Evolutionary conservation across 495 filamentous ascomycete species (phyloP), one percentile per base, ranked within the genome.

Genomic region (Penicillium subrubescens): DNA sequence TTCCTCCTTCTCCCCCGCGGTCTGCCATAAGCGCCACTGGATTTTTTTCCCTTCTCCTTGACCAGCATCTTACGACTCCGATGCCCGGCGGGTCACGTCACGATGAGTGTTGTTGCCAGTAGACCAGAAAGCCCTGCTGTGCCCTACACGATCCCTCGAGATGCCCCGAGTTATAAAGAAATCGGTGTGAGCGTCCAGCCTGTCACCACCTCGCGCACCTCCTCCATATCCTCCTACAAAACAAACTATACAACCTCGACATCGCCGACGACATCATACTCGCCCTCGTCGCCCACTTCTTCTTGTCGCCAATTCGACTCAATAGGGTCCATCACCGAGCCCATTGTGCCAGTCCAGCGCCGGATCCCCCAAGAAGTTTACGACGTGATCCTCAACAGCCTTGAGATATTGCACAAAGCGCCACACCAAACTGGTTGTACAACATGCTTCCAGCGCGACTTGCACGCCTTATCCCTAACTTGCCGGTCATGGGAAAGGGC

Each of bases 401-500:
- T 89, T 15, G 77, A 83, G 48, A 62, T 67, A 8, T 57, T 86
- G 44, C 85, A 89, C 63, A 79, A 74, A 25, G 77, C 71, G 3
- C 71, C 73, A 19, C 70, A 72, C 33, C 79, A 78, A 63, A 71
- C 69, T 34, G 79, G 81, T 44, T 95, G 92, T 69, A 82, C 87
- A 59, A 91, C 89, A 64, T 94, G 92, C 76, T 92, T 88, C 75
- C 88, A 92, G 79, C 86, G 90, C 56, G 91, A 95, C 70, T 72
- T 93, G 29, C 87, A 86, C 67, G 82, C 85, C 56, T 81, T 93
- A 34, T 86, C 88, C 41, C 68, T 92, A 59, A 89, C 86, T 34
- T 88, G 84, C 61, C 84, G 86, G 55, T 84, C 87, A 41, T 90
- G 90, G 82, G 80, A 90, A 71, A 86, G 85, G 70, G 87, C 86